A percentile compares a stretch with the other conserved stretches of the same genome.
These are phyloP conservation scores for Xylariales sp. DNA, from an alignment of 2,329 filamentous ascomycete genomes.

Conservation along the genomic window DNA sequence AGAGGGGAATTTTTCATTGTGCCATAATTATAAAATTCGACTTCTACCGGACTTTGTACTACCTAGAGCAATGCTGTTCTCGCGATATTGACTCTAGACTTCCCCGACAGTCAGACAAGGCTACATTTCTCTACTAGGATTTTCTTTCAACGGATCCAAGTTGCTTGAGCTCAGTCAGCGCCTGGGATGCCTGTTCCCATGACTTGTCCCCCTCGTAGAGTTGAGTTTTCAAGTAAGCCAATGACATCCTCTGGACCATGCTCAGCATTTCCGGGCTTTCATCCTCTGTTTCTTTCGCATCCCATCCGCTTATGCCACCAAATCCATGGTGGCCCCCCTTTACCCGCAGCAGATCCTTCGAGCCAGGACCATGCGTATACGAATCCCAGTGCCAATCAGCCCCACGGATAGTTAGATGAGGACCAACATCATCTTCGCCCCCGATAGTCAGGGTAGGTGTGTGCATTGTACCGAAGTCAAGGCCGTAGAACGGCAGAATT, in stretches of 20 bases:
- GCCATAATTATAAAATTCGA: too few relatives aligned
- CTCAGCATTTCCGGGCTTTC: conserved; percentile 52
- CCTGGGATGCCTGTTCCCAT: conserved; percentile 49
- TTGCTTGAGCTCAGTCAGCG: conserved; percentile 42
- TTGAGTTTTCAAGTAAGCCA: conserved; percentile 53
- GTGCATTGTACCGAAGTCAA: conserved; percentile 51
- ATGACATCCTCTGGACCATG: conserved; percentile 53
- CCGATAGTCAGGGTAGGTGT: conserved; percentile 53
- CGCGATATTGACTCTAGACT: too few relatives aligned
- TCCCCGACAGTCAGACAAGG: too few relatives aligned
- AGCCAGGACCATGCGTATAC: conserved; percentile 49
- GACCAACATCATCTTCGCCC: conserved; percentile 53
- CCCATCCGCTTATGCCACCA: conserved; percentile 55
- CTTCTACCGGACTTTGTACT: neutral
- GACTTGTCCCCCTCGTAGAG: conserved; percentile 51
- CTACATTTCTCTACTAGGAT: conserved; percentile 9
- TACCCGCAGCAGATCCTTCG: conserved; percentile 52
- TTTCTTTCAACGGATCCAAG: conserved; percentile 51
- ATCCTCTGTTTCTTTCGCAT: conserved; percentile 51
- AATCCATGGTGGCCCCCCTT: conserved; percentile 51
- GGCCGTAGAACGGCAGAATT: conserved; percentile 50
- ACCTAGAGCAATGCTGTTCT: neutral
- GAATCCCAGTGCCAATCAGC: conserved; percentile 55
- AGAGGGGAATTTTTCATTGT: too few relatives aligned
- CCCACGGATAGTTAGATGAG: conserved; percentile 50